Base-by-base conservation (phyloP, 768 basidiomycete species). In the Amanita fuliginea region DNA sequence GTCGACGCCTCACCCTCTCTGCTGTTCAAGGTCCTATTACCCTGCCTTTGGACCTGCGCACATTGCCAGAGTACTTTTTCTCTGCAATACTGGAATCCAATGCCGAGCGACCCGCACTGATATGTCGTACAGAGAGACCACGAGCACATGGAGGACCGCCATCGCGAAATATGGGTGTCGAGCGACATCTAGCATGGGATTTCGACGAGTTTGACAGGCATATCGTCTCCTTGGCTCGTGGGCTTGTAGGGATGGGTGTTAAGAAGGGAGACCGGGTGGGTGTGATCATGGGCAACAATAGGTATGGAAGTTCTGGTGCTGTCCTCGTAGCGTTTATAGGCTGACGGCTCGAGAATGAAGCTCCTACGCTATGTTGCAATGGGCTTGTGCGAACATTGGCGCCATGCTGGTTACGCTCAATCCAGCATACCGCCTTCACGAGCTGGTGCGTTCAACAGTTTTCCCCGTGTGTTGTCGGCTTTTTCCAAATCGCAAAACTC, bases 301-400 rank as follows among this genome's bases (percentile, higher is more conserved):
- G 88, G 88, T 86, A 54, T 32, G 21, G 13, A 10, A 3, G 19
- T 28, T 36, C 67, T 54, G 3, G 14, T 8, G 7, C n/a, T 39
- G 40, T n/a, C 11, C 16, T 8, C 36, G 9, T 9, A 9, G 3
- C 14, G 36, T 18, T n/a, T 18, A n/a, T n/a, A 34, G 24, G 24
- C 51, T 45, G 19, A 41, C 33, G 14, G 14, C 19, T 9, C 8
- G 10, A 5, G 42, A 32, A 16, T 47, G 53, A 53, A 89, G 87
- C 58, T 71, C 85, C 14, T 92, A 92, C 60, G 86, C 86, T 0
- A 71, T 76, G 67, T 65, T 90, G 19, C 88, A 92, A 56, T 90
- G 86, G 88, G 88, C 88, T 3, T 86, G 83, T 51, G 85, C 86
- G n/a, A 78, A 77, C 44, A 73, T 89, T 51, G 88, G 88, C n/a